These are phyloP conservation scores for Glaciozyma antarctica DNA, from an alignment of 768 basidiomycete species.

Conservation along the genomic window DNA sequence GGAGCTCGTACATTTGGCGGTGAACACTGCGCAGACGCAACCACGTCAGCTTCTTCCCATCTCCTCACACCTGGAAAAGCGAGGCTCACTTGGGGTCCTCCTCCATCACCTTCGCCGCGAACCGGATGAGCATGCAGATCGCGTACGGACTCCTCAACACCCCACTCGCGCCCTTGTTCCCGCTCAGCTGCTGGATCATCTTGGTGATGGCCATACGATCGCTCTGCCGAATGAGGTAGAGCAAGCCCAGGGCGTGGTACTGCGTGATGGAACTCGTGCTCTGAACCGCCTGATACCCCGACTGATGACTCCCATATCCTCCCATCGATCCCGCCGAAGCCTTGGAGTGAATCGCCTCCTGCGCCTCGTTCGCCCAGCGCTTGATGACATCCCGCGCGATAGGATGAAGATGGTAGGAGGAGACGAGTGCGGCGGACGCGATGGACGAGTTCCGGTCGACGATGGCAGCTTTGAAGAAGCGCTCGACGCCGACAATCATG, in stretches of 20 bases:
- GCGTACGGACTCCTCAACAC: conserved; percentile 93
- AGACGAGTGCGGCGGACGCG: conserved; percentile 90
- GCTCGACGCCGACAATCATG: conserved; percentile 97
- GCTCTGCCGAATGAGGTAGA: conserved; percentile 91
- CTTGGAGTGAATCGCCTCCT: conserved; percentile 90
- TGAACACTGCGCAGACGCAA: conserved; percentile 54
- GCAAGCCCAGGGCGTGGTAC: conserved; percentile 87
- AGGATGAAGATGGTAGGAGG: conserved; percentile 80
- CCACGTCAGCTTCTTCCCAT: background rate
- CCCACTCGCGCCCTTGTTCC: conserved; percentile 72
- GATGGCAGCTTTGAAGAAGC: conserved; percentile 98
- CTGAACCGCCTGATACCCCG: conserved; percentile 63
- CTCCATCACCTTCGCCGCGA: conserved; percentile 97
- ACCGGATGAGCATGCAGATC: conserved; percentile 94
- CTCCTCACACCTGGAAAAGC: background rate
- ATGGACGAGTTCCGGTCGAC: conserved; percentile 94
- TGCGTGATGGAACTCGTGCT: conserved; percentile 90
- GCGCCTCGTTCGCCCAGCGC: conserved; percentile 98
- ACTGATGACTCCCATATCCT: conserved; percentile 45
- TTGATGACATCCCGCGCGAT: conserved; percentile 90
- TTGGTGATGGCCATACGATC: conserved; percentile 99
- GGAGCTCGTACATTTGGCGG: conserved; percentile 80
- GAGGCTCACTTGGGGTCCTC: conserved; percentile 87
- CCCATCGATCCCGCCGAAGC: conserved; percentile 56
- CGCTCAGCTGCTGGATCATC: conserved; percentile 90